phyloP scores from a whole-genome alignment of 257 asterid species.

The Solanum stenotomum region DNA sequence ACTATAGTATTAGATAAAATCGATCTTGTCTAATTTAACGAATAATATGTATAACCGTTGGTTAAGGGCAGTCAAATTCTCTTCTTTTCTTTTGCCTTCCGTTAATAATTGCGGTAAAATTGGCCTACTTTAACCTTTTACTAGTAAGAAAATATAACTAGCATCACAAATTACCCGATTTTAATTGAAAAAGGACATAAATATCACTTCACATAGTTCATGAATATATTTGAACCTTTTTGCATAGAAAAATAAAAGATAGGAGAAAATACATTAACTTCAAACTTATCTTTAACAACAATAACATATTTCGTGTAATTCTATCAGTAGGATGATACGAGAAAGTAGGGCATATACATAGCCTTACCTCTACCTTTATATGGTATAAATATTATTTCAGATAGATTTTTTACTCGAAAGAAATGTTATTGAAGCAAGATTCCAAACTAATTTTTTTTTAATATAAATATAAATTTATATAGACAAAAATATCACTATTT shows the following conservation, averaged over 20 bases:
- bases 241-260: not conserved
- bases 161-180: not conserved
- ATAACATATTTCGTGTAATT: not conserved
- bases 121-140: not conserved
- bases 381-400: not conserved
- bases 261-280: not conserved
- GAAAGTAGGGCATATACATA: not conserved
- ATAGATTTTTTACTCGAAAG: not conserved
- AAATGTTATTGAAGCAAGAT: not conserved
- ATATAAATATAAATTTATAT: not conserved
- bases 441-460: not conserved
- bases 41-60: not conserved
- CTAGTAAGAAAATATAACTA: not conserved
- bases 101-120: not conserved
- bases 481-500: not conserved
- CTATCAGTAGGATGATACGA: not conserved
- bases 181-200: not conserved
- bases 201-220: not conserved
- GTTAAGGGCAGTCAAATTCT: not conserved
- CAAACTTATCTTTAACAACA: not conserved
- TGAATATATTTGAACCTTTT: not conserved
- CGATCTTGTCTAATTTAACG: not conserved
- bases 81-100: too few species aligned
- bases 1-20: not conserved
- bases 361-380: not conserved